Conservation (phyloP, 768 basidiomycete species). For the Podaxis sp. region DNA sequence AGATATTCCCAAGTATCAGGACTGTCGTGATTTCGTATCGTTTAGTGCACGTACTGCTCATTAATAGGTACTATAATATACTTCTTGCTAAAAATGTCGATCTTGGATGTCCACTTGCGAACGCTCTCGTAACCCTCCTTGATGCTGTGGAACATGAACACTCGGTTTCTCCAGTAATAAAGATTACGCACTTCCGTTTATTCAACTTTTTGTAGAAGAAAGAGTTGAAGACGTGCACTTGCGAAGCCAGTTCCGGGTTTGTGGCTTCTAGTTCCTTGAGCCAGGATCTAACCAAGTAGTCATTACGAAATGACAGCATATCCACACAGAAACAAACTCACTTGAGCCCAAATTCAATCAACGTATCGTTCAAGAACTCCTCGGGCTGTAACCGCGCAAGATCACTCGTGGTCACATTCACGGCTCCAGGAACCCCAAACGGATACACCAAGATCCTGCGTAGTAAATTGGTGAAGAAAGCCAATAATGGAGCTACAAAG, state of each 20-base stretch:
- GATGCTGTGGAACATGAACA: constrained; percentile 28
- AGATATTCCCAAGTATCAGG: background rate
- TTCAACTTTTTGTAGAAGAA: constrained; percentile 98
- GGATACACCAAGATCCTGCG: constrained; percentile 77
- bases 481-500: background rate
- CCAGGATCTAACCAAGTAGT: constrained; percentile 55
- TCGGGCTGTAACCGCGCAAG: constrained; percentile 67
- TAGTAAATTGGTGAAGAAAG: background rate
- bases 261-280: constrained; percentile 51
- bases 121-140: constrained; percentile 81
- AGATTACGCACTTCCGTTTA: constrained; percentile 50
- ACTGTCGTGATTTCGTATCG: background rate
- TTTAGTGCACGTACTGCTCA: constrained; percentile 62
- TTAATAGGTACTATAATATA: constrained; percentile 96
- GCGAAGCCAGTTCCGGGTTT: constrained; percentile 61
- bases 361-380: constrained; percentile 92
- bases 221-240: constrained; percentile 91
- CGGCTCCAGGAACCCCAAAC: constrained; percentile 62
- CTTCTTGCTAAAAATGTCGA: constrained; percentile 87
- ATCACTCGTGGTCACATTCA: constrained; percentile 83
- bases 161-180: background rate
- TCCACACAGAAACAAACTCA: constrained; percentile 33
- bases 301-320: background rate
- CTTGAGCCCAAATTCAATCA: constrained; percentile 97
- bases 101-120: constrained; percentile 89